Conservation (phyloP, 805 yeast species). For the Lachancea nothofagi region DNA sequence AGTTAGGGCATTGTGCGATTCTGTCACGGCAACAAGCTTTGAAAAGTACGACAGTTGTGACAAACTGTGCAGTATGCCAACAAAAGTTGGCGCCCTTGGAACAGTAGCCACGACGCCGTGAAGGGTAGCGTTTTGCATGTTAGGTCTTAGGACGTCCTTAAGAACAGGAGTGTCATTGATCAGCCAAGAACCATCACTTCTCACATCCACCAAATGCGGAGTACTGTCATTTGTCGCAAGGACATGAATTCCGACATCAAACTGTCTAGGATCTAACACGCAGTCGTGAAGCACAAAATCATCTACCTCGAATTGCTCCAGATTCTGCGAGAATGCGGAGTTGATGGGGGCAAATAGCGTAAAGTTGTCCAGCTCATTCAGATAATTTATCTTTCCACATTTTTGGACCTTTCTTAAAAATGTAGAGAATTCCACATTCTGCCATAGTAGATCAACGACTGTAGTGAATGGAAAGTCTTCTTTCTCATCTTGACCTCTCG, state of each 20-base stretch:
- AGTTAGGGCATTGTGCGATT: constrained; percentile 5
- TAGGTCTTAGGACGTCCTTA: constrained; percentile 53
- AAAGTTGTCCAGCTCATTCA: constrained; percentile 55
- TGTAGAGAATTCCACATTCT: constrained; percentile 60
- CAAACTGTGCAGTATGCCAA: background rate
- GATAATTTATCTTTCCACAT: constrained; percentile 53
- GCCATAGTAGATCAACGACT: constrained; percentile 64
- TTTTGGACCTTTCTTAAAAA: constrained; percentile 58
- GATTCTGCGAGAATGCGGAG: constrained; percentile 50
- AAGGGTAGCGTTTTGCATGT: constrained; percentile 57
- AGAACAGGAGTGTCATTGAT: constrained; percentile 37
- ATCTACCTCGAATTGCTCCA: constrained; percentile 9
- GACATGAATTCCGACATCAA: constrained; percentile 14
- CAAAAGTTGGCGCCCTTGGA: constrained; percentile 26
- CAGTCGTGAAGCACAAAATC: constrained; percentile 33
- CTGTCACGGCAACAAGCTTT: background rate
- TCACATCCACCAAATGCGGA: constrained; percentile 19
- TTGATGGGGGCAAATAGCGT: constrained; percentile 80
- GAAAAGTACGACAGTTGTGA: background rate
- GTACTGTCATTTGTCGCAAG: constrained; percentile 15
- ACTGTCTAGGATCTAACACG: constrained; percentile 29
- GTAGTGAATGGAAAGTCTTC: constrained; percentile 34
- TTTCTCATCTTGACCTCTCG: constrained; percentile 8
- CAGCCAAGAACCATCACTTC: constrained; percentile 26
- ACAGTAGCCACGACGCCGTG: constrained; percentile 55